These are phyloP conservation scores for Sisymbrium irio DNA, from an alignment of 345 rosid genomes.

Conservation along the genomic window DNA sequence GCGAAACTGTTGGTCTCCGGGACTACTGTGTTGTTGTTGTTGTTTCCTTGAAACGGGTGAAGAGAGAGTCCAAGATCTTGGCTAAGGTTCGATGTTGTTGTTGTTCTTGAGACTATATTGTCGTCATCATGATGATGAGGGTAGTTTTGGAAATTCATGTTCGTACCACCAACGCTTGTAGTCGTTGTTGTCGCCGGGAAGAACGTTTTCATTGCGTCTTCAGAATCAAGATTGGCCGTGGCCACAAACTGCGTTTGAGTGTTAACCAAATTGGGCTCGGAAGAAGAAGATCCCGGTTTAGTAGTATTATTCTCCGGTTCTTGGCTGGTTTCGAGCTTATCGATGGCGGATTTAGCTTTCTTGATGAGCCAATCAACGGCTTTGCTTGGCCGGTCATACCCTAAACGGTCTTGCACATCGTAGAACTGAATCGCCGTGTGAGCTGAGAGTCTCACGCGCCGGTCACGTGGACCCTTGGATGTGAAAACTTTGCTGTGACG, in stretches of 20 bases:
- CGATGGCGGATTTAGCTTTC: constrained; percentile 73
- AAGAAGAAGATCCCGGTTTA: constrained; percentile 34
- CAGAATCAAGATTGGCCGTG: constrained; percentile 44
- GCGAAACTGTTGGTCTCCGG: constrained; percentile 33
- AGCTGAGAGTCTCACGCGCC: constrained; percentile 78
- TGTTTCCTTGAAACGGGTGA: constrained; percentile 46
- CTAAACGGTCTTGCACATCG: constrained; percentile 86
- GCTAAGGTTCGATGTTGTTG: constrained; percentile 37
- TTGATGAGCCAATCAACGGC: constrained; percentile 90
- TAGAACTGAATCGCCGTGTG: constrained; percentile 87
- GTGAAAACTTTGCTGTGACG: constrained; percentile 86
- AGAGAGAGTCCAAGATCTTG: constrained; percentile 72
- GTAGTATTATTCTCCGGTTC: constrained; percentile 38
- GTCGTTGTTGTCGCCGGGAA: constrained; percentile 58
- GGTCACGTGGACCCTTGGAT: constrained; percentile 74
- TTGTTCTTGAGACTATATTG: constrained; percentile 46
- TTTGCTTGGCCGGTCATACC: constrained; percentile 84
- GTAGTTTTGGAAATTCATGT: constrained; percentile 56
- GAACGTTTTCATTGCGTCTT: constrained; percentile 60
- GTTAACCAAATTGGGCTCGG: constrained; percentile 43
- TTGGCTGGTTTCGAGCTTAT: constrained; percentile 55
- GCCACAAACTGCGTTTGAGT: constrained; percentile 29
- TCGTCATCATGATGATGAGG: constrained; percentile 37
- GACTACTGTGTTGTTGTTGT: constrained; percentile 18
- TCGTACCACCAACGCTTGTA: constrained; percentile 2